Evolutionary conservation across 202 grass and related monocot genomes (phyloP).

Genomic region (Zizania palustris): DNA sequence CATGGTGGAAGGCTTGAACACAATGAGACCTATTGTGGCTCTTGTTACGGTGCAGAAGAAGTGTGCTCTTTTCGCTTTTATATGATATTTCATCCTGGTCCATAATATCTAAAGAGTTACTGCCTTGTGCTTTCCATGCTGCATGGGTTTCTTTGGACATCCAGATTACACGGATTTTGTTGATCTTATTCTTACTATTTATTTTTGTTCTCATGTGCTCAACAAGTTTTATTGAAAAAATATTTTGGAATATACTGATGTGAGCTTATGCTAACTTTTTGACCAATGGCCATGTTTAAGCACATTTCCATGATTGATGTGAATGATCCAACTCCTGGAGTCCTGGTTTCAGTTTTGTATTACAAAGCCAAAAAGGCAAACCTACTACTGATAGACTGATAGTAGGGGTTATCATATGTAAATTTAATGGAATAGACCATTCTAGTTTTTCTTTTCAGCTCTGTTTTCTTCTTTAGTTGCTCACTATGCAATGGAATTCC

Average conservation of each 20-base stretch:
- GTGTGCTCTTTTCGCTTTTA: conserved; percentile 50
- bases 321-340: neutral
- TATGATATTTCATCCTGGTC: conserved; percentile 33
- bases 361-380: conserved; percentile 26
- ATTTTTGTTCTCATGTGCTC: conserved; percentile 18
- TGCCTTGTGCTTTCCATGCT: neutral
- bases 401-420: conserved; percentile 3
- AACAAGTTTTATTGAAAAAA: conserved; percentile 20
- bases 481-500: neutral
- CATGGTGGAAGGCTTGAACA: conserved; percentile 98
- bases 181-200: conserved; percentile 14
- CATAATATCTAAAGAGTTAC: conserved; percentile 26
- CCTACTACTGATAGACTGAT: neutral
- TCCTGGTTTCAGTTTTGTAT: conserved; percentile 4
- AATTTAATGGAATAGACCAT: conserved; percentile 14
- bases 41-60: conserved; percentile 95
- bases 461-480: conserved; percentile 9
- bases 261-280: conserved; percentile 22
- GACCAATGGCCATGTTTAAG: conserved; percentile 12
- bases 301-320: neutral
- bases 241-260: neutral
- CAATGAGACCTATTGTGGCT: conserved; percentile 98
- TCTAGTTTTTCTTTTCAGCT: conserved; percentile 11
- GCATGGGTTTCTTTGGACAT: conserved; percentile 17
- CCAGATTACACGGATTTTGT: neutral